Conservation (phyloP, 208 protist species). For the Trypanosoma platydactyli region DNA sequence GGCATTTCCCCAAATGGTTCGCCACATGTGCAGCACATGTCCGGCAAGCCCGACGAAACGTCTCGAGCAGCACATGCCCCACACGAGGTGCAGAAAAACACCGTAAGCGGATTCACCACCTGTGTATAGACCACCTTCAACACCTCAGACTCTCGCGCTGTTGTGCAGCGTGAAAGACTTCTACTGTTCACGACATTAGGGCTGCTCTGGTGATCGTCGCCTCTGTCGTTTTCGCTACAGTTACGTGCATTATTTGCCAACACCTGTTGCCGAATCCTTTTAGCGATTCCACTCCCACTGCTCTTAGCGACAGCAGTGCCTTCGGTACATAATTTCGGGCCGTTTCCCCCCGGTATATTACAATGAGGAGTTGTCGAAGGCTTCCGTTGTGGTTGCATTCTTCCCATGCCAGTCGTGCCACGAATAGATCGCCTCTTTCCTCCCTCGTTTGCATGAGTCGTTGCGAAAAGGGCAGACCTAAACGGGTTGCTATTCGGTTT, state of each 20-base stretch:
- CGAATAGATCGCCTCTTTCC: not conserved
- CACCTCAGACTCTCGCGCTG: not conserved
- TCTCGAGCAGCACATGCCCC: conserved; percentile 22
- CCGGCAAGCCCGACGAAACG: conserved; percentile 17
- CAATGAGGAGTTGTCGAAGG: not conserved
- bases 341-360: not conserved
- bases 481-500: not conserved
- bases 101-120: conserved; percentile 15
- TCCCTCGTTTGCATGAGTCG: not conserved
- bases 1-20: conserved; percentile 16
- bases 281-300: conserved; percentile 17
- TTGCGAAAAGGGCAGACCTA: conserved; percentile 12
- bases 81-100: conserved; percentile 22
- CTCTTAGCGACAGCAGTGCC: conserved; percentile 29
- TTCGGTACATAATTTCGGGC: conserved; percentile 10
- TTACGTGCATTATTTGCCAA: not conserved
- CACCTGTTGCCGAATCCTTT: conserved; percentile 16
- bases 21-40: conserved; percentile 16
- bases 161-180: not conserved
- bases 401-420: not conserved
- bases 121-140: conserved; percentile 8
- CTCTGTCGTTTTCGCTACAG: not conserved
- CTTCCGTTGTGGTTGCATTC: not conserved
- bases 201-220: not conserved
- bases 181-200: not conserved